Evolutionary conservation across 441 rosid genomes (phyloP).

Genomic region (Populus hybrid): DNA sequence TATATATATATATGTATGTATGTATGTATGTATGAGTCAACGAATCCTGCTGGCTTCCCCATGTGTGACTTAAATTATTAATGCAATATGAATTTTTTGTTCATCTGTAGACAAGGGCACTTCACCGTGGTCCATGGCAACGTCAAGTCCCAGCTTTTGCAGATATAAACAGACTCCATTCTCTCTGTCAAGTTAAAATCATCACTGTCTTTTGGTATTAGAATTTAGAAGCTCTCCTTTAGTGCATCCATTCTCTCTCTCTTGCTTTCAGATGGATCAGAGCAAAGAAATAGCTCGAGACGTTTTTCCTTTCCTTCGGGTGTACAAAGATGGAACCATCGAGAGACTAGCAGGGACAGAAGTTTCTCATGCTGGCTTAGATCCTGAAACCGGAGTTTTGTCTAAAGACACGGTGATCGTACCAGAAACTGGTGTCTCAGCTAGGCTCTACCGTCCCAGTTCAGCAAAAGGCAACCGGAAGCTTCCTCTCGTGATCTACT

Average conservation of each 20-base stretch:
- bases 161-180: too few species aligned
- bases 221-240: too few species aligned
- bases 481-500: constrained; percentile 65
- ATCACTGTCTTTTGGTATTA: background rate
- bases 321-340: constrained; percentile 49
- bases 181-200: too few species aligned
- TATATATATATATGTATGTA: too few species aligned
- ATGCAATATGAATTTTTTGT: too few species aligned
- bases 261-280: constrained; percentile 29
- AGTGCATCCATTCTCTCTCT: background rate
- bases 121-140: background rate
- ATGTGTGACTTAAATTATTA: too few species aligned
- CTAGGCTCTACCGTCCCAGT: constrained; percentile 54
- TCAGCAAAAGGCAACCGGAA: constrained; percentile 22
- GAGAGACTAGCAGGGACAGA: constrained; percentile 59
- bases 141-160: background rate
- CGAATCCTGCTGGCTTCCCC: too few species aligned
- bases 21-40: too few species aligned
- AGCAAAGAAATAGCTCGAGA: constrained; percentile 40
- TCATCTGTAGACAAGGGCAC: too few species aligned
- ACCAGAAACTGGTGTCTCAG: constrained; percentile 43
- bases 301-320: constrained; percentile 57
- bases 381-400: constrained; percentile 45
- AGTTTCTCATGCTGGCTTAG: constrained; percentile 48
- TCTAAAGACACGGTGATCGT: constrained; percentile 59